Percentiles rank a stretch among this genome's conserved stretches.
Conservation (phyloP, 2,329 filamentous ascomycete genomes). For the Verticillium zaregamsianum region DNA sequence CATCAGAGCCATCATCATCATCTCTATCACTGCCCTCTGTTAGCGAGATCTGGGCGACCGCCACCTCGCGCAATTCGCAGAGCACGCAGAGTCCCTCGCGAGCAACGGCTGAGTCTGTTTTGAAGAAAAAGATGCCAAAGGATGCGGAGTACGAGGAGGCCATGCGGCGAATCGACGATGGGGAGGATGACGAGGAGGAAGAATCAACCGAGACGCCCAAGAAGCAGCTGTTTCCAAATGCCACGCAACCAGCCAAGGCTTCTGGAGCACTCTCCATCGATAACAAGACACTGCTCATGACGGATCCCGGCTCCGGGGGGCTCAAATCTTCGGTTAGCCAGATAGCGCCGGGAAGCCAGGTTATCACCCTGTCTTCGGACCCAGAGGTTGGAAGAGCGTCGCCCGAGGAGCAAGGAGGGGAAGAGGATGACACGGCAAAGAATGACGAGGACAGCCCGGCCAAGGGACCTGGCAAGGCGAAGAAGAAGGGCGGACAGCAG, state of each 20-base stretch:
- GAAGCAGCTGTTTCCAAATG: constrained; percentile 25
- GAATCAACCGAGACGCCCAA: constrained; percentile 7
- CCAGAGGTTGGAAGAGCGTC: constrained; percentile 7
- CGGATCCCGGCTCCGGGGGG: too few relatives aligned
- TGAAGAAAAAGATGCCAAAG: constrained; percentile 9
- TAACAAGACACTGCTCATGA: too few relatives aligned
- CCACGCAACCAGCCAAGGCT: constrained; percentile 22
- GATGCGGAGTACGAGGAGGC: constrained; percentile 38
- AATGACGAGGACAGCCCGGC: constrained; percentile 13
- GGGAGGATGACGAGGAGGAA: constrained; percentile 19
- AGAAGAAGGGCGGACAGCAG: constrained; percentile 8
- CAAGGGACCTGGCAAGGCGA: constrained; percentile 13
- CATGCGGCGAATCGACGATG: constrained; percentile 37
- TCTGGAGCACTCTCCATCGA: too few relatives aligned
- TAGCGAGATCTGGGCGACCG: constrained; percentile 35
- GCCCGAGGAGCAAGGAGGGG: constrained; percentile 31
- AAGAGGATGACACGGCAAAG: constrained; percentile 32
- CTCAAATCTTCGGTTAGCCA: background rate
- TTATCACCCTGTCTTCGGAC: constrained; percentile 25
- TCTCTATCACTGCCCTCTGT: constrained; percentile 24
- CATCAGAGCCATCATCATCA: constrained; percentile 8
- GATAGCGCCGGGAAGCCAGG: constrained; percentile 20
- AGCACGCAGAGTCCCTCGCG: constrained; percentile 28
- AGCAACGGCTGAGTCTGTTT: constrained; percentile 12
- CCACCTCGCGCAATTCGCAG: constrained; percentile 24